Conservation (phyloP, 179 eudicot genomes). For the Silene vulgaris region DNA sequence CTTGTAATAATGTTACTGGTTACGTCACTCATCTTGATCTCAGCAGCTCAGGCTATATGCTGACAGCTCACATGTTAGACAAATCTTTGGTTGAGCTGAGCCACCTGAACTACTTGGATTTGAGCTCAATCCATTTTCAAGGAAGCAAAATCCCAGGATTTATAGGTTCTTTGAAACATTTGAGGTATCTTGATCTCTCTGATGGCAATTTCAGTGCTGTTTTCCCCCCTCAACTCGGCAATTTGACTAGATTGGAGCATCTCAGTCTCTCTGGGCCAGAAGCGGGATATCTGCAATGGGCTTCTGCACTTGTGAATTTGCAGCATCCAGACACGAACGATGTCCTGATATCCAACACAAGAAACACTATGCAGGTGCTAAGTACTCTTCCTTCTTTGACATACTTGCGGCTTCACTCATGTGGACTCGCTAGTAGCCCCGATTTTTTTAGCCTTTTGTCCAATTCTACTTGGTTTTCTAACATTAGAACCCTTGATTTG, state of each 20-base stretch:
- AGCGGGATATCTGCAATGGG: slow-evolving; percentile 13
- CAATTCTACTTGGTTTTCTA: slow-evolving; percentile 17
- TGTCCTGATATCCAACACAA: background rate
- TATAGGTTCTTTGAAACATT: slow-evolving; percentile 27
- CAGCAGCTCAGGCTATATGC: background rate
- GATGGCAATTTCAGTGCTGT: slow-evolving; percentile 13
- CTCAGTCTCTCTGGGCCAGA: slow-evolving; percentile 23
- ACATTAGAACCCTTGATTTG: slow-evolving; percentile 28
- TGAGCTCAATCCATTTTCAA: slow-evolving; percentile 28
- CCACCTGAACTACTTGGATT: slow-evolving; percentile 29
- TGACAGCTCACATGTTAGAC: slow-evolving; percentile 3
- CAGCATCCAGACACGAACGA: slow-evolving; percentile 10
- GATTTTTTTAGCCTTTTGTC: background rate
- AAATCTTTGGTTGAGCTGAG: slow-evolving; percentile 22
- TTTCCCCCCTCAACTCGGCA: slow-evolving; percentile 31
- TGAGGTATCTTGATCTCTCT: slow-evolving; percentile 27
- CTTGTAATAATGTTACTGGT: slow-evolving; percentile 24
- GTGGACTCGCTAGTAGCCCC: slow-evolving; percentile 17
- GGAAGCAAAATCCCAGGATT: slow-evolving; percentile 26
- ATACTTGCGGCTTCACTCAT: slow-evolving; percentile 1
- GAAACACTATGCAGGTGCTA: slow-evolving; percentile 12
- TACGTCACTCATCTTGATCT: slow-evolving; percentile 27
- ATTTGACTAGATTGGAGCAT: slow-evolving; percentile 21
- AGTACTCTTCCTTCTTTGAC: slow-evolving; percentile 20
- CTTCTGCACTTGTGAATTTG: slow-evolving; percentile 16